A percentile compares a stretch with the other conserved stretches of the same genome.
Evolutionary conservation across 2,329 filamentous ascomycete species (phyloP).

Genomic region (Ophiocordyceps camponoti-rufipedis): DNA sequence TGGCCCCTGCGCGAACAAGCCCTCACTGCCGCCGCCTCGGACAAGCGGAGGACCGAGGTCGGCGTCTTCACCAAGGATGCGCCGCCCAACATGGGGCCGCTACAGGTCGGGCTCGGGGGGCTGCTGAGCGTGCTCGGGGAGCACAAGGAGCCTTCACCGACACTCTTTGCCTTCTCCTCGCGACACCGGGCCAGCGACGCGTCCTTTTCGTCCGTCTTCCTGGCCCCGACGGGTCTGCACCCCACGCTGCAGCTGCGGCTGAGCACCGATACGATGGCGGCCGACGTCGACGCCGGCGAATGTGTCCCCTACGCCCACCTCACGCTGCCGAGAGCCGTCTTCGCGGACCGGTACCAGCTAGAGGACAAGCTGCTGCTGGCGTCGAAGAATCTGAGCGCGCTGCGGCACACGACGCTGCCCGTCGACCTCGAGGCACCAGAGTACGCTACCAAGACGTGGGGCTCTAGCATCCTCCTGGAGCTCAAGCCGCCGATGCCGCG

Average conservation of each 20-base stretch:
- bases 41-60: slow-evolving; percentile 50
- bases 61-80: slow-evolving; percentile 55
- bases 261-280: slow-evolving; percentile 28
- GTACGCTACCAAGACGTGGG: slow-evolving; percentile 63
- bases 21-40: slow-evolving; percentile 20
- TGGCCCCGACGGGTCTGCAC: slow-evolving; percentile 63
- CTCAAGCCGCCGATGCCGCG: slow-evolving; percentile 34
- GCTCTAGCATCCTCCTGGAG: slow-evolving; percentile 59
- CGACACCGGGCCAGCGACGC: slow-evolving; percentile 46
- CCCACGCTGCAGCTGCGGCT: slow-evolving; percentile 58
- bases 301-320: slow-evolving; percentile 67
- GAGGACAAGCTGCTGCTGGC: slow-evolving; percentile 56
- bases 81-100: slow-evolving; percentile 37
- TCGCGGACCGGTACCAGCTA: slow-evolving; percentile 79
- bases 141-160: slow-evolving; percentile 51
- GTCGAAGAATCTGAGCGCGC: slow-evolving; percentile 56
- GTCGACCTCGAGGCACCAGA: slow-evolving; percentile 83
- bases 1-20: slow-evolving; percentile 33
- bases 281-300: slow-evolving; percentile 17
- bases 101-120: slow-evolving; percentile 65
- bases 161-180: slow-evolving; percentile 68
- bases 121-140: slow-evolving; percentile 64
- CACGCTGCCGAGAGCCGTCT: slow-evolving; percentile 64
- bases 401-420: slow-evolving; percentile 53
- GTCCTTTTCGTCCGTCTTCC: slow-evolving; percentile 45